Conservation (phyloP, 768 basidiomycete genomes). For the Collybia sordida region DNA sequence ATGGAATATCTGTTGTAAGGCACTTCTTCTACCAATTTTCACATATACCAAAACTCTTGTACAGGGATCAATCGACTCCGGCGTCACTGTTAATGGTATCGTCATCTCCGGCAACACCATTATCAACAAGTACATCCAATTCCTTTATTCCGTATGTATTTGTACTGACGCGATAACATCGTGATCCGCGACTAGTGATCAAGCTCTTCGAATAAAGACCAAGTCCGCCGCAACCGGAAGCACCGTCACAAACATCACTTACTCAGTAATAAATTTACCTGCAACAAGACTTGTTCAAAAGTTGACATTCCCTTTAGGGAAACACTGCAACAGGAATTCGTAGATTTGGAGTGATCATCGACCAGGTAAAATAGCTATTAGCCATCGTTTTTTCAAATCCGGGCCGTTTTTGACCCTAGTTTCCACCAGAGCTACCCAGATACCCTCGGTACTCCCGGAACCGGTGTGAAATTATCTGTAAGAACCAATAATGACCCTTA, state of each 20-base stretch:
- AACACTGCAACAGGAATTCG: slow-evolving; percentile 52
- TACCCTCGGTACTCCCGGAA: slow-evolving; percentile 52
- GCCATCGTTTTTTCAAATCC: neutral
- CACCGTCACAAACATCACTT: slow-evolving; percentile 49
- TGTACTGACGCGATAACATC: neutral
- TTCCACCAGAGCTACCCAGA: slow-evolving; percentile 53
- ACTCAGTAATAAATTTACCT: slow-evolving; percentile 31
- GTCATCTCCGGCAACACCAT: slow-evolving; percentile 52
- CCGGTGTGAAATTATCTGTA: slow-evolving; percentile 58
- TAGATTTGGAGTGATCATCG: slow-evolving; percentile 57
- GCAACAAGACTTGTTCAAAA: no score
- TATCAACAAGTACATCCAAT: slow-evolving; percentile 44
- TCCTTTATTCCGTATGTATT: neutral
- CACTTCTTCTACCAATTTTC: slow-evolving; percentile 18
- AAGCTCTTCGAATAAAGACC: slow-evolving; percentile 66
- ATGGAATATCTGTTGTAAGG: slow-evolving; percentile 66
- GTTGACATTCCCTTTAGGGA: slow-evolving; percentile 27
- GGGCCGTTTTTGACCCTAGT: neutral
- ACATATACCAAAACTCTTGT: no score
- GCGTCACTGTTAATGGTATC: slow-evolving; percentile 45
- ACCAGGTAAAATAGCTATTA: slow-evolving; percentile 38
- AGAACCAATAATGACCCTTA: slow-evolving; percentile 12
- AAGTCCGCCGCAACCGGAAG: slow-evolving; percentile 41
- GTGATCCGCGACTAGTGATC: slow-evolving; percentile 29
- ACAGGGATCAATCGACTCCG: slow-evolving; percentile 56